Evolutionary conservation across 495 filamentous ascomycete genomes (phyloP).

Genomic region (Neurospora pannonica): DNA sequence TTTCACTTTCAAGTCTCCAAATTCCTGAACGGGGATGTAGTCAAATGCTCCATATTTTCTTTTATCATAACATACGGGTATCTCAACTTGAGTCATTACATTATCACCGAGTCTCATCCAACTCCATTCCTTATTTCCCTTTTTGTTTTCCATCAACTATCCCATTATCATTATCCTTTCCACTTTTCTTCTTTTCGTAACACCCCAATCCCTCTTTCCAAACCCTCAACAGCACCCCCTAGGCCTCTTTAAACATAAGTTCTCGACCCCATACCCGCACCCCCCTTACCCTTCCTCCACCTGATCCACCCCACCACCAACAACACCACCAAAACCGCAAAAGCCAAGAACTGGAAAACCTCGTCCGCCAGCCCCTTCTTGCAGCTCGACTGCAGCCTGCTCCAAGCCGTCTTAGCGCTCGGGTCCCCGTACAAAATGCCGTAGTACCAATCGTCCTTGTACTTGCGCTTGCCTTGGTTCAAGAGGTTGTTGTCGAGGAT

Average conservation of each 20-base stretch:
- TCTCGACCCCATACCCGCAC: neutral
- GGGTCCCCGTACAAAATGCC: conserved; percentile 4
- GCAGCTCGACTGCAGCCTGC: conserved; percentile 18
- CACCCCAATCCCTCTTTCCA: neutral
- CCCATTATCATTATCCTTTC: neutral
- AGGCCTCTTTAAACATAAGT: neutral
- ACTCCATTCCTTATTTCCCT: neutral
- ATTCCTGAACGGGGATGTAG: neutral
- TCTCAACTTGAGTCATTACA: neutral
- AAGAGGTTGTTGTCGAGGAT: conserved; percentile 23
- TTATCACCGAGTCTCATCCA: neutral
- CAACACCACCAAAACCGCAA: conserved; percentile 16
- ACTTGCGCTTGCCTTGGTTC: conserved; percentile 22
- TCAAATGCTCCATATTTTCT: neutral
- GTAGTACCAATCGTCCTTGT: conserved; percentile 4
- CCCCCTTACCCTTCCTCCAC: conserved; percentile 2
- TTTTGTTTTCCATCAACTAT: neutral
- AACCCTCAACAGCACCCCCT: neutral
- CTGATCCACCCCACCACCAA: conserved; percentile 11
- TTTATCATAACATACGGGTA: neutral
- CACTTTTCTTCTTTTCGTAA: neutral
- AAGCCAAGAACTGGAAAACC: conserved; percentile 27
- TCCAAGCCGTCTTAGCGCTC: neutral
- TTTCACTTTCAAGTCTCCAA: neutral
- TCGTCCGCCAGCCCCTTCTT: conserved; percentile 25